These are phyloP conservation scores for Somion occarium DNA, from an alignment of 1,284 basidiomycete species.

Conservation along the genomic window DNA sequence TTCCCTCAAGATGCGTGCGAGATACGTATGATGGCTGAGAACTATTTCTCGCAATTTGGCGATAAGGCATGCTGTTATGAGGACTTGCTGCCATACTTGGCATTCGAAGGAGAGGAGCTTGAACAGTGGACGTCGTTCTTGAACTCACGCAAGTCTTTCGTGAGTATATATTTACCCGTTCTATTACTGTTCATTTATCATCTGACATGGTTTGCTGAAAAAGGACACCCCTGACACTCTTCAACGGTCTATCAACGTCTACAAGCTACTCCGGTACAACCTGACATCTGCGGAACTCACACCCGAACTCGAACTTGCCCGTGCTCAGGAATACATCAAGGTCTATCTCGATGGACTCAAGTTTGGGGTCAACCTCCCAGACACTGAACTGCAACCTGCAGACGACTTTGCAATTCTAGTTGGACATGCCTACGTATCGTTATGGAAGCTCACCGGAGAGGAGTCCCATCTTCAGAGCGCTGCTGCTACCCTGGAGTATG, in stretches of 20 bases:
- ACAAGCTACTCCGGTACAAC: conserved; percentile 65
- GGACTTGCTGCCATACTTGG: conserved; percentile 68
- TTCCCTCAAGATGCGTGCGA: conserved; percentile 15
- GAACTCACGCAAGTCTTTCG: conserved; percentile 41
- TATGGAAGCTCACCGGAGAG: conserved; percentile 55
- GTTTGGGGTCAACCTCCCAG: conserved; percentile 60
- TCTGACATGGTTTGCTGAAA: conserved; percentile 3
- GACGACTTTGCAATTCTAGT: conserved; percentile 82
- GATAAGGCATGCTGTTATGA: conserved; percentile 84
- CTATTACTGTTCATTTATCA: neutral
- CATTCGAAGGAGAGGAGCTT: conserved; percentile 42
- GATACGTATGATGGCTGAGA: conserved; percentile 38
- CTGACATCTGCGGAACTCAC: conserved; percentile 45
- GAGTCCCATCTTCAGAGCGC: conserved; percentile 61
- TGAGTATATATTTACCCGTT: conserved; percentile 19
- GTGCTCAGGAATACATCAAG: conserved; percentile 47
- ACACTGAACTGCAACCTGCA: conserved; percentile 81
- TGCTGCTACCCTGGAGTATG: conserved; percentile 65
- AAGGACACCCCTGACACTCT: conserved; percentile 47
- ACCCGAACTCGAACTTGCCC: conserved; percentile 48
- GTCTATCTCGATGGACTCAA: conserved; percentile 63
- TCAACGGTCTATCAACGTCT: conserved; percentile 61
- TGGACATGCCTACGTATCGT: conserved; percentile 60
- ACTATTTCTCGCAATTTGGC: conserved; percentile 71
- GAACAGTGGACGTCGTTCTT: conserved; percentile 55